Evolutionary conservation across 1,284 basidiomycete genomes (phyloP).

Genomic region (Cutaneotrichosporon dermatis): DNA sequence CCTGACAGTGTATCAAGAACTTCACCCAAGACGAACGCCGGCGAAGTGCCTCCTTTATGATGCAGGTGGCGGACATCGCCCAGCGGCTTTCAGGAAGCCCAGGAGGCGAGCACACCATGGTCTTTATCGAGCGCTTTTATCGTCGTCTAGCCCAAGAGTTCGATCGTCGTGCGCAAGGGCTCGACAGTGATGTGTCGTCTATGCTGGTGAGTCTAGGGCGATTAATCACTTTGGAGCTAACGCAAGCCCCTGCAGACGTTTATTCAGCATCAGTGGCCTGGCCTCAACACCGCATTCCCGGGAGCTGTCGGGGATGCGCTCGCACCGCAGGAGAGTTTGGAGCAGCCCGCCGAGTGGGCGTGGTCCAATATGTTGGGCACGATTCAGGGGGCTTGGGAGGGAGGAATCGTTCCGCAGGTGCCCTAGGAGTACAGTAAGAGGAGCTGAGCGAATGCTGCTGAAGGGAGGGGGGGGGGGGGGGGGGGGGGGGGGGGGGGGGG

Average conservation of each 20-base stretch:
- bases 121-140: slow-evolving; percentile 7
- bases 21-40: slow-evolving; percentile 1
- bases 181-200: neutral
- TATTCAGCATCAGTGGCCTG: neutral
- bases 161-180: neutral
- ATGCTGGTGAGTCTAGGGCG: no score
- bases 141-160: neutral
- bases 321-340: neutral
- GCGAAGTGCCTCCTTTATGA: neutral
- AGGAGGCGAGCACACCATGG: neutral
- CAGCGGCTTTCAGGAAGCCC: neutral
- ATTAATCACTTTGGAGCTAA: neutral
- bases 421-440: no score
- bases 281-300: neutral
- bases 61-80: neutral
- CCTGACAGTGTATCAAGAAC: neutral
- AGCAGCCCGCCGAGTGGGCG: neutral
- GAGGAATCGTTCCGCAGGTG: neutral
- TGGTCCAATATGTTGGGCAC: neutral
- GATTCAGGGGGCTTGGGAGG: neutral
- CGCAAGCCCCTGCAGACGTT: neutral
- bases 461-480: no score
- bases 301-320: neutral
- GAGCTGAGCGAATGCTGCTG: no score
- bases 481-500: no score